phyloP scores from a whole-genome alignment of 2,329 filamentous ascomycete genomes.

The Dothistroma pini region DNA sequence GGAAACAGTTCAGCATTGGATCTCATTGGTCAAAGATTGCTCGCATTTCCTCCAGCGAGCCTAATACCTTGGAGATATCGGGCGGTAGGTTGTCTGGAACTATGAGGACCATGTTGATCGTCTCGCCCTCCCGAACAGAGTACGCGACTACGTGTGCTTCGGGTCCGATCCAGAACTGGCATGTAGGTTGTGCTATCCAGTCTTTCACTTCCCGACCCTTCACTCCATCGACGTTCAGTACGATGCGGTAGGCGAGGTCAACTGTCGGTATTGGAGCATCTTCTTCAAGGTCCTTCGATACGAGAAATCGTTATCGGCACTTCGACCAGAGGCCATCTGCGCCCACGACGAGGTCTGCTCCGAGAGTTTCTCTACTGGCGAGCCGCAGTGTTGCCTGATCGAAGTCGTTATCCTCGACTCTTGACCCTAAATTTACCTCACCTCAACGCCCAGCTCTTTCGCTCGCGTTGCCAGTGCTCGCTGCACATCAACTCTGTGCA shows the following conservation, averaged over 20 bases:
- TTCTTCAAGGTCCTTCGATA: constrained; percentile 32
- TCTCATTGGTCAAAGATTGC: constrained; percentile 62
- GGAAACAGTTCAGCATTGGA: constrained; percentile 50
- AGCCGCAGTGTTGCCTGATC: constrained; percentile 42
- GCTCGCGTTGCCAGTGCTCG: constrained; percentile 51
- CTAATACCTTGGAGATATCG: constrained; percentile 50
- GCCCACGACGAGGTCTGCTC: constrained; percentile 57
- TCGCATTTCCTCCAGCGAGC: constrained; percentile 59
- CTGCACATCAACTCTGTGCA: constrained; percentile 63
- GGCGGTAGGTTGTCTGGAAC: constrained; percentile 60
- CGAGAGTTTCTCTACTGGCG: constrained; percentile 39
- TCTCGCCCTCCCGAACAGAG: constrained; percentile 54
- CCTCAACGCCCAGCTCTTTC: constrained; percentile 50
- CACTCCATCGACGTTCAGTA: constrained; percentile 53
- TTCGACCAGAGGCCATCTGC: constrained; percentile 63
- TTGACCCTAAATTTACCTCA: constrained; percentile 50
- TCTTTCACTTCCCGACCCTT: constrained; percentile 48
- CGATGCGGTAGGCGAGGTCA: constrained; percentile 63
- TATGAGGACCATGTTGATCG: constrained; percentile 65
- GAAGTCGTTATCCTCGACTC: constrained; percentile 50
- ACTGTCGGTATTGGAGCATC: constrained; percentile 57
- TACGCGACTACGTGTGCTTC: constrained; percentile 61
- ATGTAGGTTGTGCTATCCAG: constrained; percentile 51
- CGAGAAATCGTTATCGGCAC: constrained; percentile 50
- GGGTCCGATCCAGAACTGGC: constrained; percentile 63